Evolutionary conservation across 2,329 filamentous ascomycete genomes (phyloP).

Genomic region (Fusarium succisae): DNA sequence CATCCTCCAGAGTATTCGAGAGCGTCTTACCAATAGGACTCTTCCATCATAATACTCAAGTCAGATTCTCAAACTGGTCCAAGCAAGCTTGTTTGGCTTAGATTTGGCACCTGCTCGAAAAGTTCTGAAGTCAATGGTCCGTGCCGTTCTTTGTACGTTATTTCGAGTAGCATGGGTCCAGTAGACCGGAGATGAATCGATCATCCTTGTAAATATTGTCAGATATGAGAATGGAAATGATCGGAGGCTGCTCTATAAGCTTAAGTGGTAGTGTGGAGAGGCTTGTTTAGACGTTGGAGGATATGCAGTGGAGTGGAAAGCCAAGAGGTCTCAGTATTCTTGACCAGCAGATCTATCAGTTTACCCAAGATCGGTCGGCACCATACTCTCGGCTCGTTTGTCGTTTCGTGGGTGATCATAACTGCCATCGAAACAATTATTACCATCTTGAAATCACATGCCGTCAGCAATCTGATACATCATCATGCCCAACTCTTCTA

Average conservation of each 20-base stretch:
- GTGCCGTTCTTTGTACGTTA: neutral
- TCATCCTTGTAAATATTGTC: neutral
- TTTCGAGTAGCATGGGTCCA: neutral
- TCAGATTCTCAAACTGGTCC: constrained; percentile 18
- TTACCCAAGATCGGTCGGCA: accelerated
- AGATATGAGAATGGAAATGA: constrained; percentile 20
- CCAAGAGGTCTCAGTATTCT: neutral
- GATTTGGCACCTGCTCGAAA: constrained; percentile 12
- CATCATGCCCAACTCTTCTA: neutral
- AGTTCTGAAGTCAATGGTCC: neutral
- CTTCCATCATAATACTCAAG: neutral
- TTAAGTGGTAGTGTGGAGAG: constrained; percentile 13
- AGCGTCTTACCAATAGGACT: neutral
- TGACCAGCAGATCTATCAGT: neutral
- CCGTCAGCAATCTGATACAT: neutral
- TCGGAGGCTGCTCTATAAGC: constrained; percentile 14
- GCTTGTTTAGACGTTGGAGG: neutral
- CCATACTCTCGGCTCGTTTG: accelerated
- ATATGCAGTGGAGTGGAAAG: neutral
- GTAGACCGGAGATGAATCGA: constrained; percentile 2
- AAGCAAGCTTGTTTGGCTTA: constrained; percentile 20
- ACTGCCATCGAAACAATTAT: neutral
- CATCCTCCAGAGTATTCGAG: neutral
- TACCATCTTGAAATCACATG: neutral
- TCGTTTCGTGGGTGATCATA: neutral